A percentile compares a stretch with the other conserved stretches of the same genome.
These are phyloP conservation scores for Stephanodiscus minutulus DNA, from an alignment of 108 stramenopile species.

Conservation along the genomic window DNA sequence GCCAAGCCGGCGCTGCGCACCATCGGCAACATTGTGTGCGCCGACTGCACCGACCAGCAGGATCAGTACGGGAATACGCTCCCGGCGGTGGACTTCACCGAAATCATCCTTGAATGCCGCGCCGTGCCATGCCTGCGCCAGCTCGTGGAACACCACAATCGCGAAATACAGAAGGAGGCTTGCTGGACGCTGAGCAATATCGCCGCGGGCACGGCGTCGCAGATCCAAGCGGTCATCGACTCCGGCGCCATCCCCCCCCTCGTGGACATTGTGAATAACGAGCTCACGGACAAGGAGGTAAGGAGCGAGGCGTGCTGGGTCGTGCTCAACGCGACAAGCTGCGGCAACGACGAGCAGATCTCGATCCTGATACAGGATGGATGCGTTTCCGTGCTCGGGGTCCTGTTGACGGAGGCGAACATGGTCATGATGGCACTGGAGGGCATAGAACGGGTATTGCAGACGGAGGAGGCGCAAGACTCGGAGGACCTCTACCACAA, in stretches of 20 bases:
- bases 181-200: slow-evolving; percentile 98
- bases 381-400: slow-evolving; percentile 87
- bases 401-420: slow-evolving; percentile 80
- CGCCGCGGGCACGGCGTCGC: slow-evolving; percentile 94
- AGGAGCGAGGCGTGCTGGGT: slow-evolving; percentile 98
- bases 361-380: slow-evolving; percentile 92
- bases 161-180: slow-evolving; percentile 98
- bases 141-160: slow-evolving; percentile 87
- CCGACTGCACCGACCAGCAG: slow-evolving; percentile 86
- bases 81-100: slow-evolving; percentile 88
- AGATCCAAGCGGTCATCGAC: slow-evolving; percentile 97
- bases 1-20: slow-evolving; percentile 95
- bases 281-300: slow-evolving; percentile 88
- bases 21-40: slow-evolving; percentile 97
- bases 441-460: slow-evolving; percentile 92
- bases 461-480: slow-evolving; percentile 86
- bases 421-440: slow-evolving; percentile 98
- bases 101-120: slow-evolving; percentile 89
- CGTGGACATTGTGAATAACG: slow-evolving; percentile 82
- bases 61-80: slow-evolving; percentile 30
- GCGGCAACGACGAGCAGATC: slow-evolving; percentile 94
- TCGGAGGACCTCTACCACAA: slow-evolving; percentile 41
- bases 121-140: slow-evolving; percentile 87
- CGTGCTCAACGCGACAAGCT: slow-evolving; percentile 95
- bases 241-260: slow-evolving; percentile 90